Evolutionary conservation across 2,329 filamentous ascomycete genomes (phyloP), one percentile per base, ranked within the genome.

Genomic region (Graphilbum ipis-grandicollis): DNA sequence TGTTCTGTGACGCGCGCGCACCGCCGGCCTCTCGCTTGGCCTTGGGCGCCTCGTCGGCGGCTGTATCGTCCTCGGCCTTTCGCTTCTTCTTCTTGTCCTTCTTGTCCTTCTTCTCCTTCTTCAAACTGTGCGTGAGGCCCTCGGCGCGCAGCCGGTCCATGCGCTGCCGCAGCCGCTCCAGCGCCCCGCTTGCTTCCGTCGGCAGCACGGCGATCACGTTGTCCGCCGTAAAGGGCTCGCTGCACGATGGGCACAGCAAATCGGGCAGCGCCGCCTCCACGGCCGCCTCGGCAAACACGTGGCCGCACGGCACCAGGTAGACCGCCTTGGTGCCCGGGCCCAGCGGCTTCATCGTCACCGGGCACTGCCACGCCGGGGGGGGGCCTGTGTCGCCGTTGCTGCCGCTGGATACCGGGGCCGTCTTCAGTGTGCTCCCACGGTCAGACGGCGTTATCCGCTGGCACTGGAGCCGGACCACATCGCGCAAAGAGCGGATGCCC

Each of bases 281-380:
- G 8, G 85, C 84, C 37, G 75, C 74, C 42, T 92, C 85, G 1
- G 83, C 78, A 56, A 96, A 96, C 1, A 83, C 86, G 61, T 98
- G 92, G 0, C 90, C 92, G 50, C 90, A 98, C 0, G 90, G 90
- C 5, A 96, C 82, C 3, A 98, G 50, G 49, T 96, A 98, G 2
- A 93, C 83, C 1, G 84, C 68, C 55, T 79, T 88, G 14, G 78
- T 75, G 5, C 66, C 66, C 0, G 85, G 75, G 0, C 90, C 90
- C 19, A 98, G 59, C 52, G 80, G 76, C 53, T 92, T 93, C 48
- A 80, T 72, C 2, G 86, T 93, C 38, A 96, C 71, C 0, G 88
- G 86, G 50, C 90, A 98, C 21, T 83, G 70, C 69, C 78, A 86
- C 19, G 30, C n/a, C n/a, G 6, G 12, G 19, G 9, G 4, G 4